A percentile compares a stretch with the other conserved stretches of the same genome.
These are phyloP conservation scores for Rachicladosporium sp. DNA, from an alignment of 2,329 filamentous ascomycete genomes.

Conservation along the genomic window DNA sequence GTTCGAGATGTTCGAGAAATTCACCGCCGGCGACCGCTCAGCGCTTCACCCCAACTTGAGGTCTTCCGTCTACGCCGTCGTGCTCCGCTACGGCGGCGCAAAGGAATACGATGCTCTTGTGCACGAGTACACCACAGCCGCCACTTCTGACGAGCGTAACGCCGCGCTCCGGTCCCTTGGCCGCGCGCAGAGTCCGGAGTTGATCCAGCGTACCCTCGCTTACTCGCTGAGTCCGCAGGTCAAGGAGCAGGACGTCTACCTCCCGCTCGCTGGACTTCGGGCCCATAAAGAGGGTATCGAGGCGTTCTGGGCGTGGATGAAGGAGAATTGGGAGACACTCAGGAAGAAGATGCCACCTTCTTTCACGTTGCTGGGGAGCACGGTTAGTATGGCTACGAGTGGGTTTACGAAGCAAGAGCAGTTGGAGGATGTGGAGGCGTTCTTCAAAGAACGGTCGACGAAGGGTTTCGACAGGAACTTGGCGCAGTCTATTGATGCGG, in stretches of 20 bases:
- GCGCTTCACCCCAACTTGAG: constrained; percentile 90
- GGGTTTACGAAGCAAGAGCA: constrained; percentile 70
- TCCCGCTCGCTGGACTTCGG: constrained; percentile 69
- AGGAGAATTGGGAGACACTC: constrained; percentile 76
- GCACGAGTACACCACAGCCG: constrained; percentile 61
- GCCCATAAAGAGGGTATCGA: constrained; percentile 65
- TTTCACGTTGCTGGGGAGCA: constrained; percentile 70
- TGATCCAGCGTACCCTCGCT: constrained; percentile 69
- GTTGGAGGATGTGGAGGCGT: constrained; percentile 60
- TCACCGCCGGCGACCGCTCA: constrained; percentile 61
- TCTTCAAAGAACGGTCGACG: constrained; percentile 72
- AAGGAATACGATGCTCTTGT: constrained; percentile 75
- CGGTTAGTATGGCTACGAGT: constrained; percentile 71
- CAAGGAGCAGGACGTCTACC: constrained; percentile 89
- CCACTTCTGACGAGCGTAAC: constrained; percentile 79
- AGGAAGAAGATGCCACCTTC: constrained; percentile 73
- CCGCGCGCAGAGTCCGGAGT: constrained; percentile 60
- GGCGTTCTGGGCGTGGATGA: constrained; percentile 72
- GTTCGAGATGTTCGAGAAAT: constrained; percentile 83
- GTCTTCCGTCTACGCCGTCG: constrained; percentile 74
- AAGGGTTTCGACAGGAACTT: constrained; percentile 80
- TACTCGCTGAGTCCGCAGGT: constrained; percentile 68
- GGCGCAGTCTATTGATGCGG: constrained; percentile 77
- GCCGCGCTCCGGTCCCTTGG: constrained; percentile 76
- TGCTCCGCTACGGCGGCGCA: constrained; percentile 69